Evolutionary conservation across 2,329 filamentous ascomycete genomes (phyloP).

Genomic region (Phoma sp.): DNA sequence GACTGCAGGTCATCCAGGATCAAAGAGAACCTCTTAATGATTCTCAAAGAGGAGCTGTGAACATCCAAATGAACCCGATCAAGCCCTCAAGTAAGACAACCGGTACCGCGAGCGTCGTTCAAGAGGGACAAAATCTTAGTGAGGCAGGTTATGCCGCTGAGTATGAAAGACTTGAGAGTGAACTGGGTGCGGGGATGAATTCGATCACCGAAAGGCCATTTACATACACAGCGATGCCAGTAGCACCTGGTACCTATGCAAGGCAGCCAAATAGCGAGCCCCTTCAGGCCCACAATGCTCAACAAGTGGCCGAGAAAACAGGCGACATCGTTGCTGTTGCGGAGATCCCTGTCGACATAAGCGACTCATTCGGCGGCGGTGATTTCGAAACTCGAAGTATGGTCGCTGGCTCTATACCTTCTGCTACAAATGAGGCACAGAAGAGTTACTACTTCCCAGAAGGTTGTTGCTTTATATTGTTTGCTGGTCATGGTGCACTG

Average conservation of each 20-base stretch:
- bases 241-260: constrained; percentile 18
- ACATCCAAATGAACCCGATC: constrained; percentile 37
- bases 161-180: constrained; percentile 42
- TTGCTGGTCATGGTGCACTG: neutral
- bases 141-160: constrained; percentile 45
- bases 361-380: constrained; percentile 45
- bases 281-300: constrained; percentile 43
- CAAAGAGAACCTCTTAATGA: constrained; percentile 36
- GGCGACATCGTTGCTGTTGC: constrained; percentile 53
- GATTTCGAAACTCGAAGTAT: constrained; percentile 42
- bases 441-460: constrained; percentile 49
- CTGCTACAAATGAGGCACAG: constrained; percentile 25
- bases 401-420: constrained; percentile 24
- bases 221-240: constrained; percentile 23
- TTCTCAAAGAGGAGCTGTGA: constrained; percentile 38
- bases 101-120: constrained; percentile 22
- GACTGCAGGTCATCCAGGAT: constrained; percentile 37
- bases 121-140: constrained; percentile 30
- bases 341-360: constrained; percentile 52
- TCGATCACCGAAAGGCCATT: constrained; percentile 46
- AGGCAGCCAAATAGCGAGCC: constrained; percentile 33
- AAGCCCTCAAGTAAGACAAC: constrained; percentile 17
- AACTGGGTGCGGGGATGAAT: constrained; percentile 47
- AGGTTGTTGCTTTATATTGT: constrained; percentile 17
- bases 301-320: constrained; percentile 51